Conservation (phyloP, 306 rosid species). For the Corylus americana region DNA sequence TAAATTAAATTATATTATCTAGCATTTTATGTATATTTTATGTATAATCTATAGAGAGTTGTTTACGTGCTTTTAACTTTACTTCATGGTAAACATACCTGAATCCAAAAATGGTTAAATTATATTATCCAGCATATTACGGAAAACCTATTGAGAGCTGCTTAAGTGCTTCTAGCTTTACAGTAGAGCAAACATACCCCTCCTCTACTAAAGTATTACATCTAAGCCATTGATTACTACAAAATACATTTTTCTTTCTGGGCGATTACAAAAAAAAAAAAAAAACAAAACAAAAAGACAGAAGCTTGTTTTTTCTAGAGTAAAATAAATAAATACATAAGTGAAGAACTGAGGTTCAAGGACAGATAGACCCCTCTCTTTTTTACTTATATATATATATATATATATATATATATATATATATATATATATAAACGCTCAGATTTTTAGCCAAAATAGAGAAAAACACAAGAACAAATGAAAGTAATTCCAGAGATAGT, state of each 20-base stretch:
- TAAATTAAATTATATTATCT: background rate
- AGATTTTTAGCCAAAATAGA: background rate
- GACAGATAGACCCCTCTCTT: too few species aligned
- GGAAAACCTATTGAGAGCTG: background rate
- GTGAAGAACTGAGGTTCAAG: too few species aligned
- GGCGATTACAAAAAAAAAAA: too few species aligned
- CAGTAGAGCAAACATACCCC: background rate
- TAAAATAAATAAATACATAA: too few species aligned
- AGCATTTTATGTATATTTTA: background rate
- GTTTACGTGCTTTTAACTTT: background rate
- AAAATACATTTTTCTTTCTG: background rate
- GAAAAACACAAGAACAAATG: background rate
- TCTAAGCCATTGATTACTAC: background rate
- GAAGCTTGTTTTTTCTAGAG: background rate
- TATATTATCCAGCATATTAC: background rate
- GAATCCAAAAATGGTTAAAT: background rate
- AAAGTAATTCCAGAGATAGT: slow-evolving; percentile 11
- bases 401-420: too few species aligned
- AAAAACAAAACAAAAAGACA: background rate
- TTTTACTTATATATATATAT: too few species aligned
- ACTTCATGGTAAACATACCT: too few species aligned
- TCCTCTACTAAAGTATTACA: background rate
- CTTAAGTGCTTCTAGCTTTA: background rate
- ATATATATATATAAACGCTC: background rate
- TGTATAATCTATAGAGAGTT: background rate